Evolutionary conservation across 805 yeast species (phyloP), one percentile per base, ranked within the genome.

Genomic region (Saccharomycopsis guyanensis): DNA sequence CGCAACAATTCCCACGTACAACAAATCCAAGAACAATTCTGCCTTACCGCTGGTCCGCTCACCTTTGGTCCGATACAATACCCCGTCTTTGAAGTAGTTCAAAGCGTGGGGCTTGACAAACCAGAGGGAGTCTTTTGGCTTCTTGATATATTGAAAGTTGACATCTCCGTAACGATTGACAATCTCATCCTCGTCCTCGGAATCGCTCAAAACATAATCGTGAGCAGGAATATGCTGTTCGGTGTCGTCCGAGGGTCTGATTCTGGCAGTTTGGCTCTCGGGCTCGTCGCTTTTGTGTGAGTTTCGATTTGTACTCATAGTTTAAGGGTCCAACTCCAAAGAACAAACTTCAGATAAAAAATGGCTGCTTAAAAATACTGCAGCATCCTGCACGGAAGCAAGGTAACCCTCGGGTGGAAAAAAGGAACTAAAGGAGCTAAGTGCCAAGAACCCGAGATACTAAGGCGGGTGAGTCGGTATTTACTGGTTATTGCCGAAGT

Each of bases 1-100:
- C 19, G 82, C 75, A 24, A 76, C 75, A 40, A 80, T 73, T 2
- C 82, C 85, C 51, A 79, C 85, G 55, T 78, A 79, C 50, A 78
- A 61, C 60, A 80, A 66, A 59, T 80, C 86, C 42, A 79, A 59
- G 53, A 80, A 80, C 59, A 80, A 66, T 56, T 80, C 85, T 13
- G 74, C 66, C 42, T 69, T 69, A 1, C 70, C 68, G 12, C 78
- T 68, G 0, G 74, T 62, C 25, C 84, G 59, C 56, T 79, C 84
- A 12, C 70, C 71, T 51, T 65, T 69, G 2, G 84, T 78, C 15
- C 84, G 61, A 56, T 66, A 76, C 20, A 80, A 60, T 3, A 66
- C 68, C 0, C 82, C 82, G 44, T 77, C 70, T 50, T 75, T 67
- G 63, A 78, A 79, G 57, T 74, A 78, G 54, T 80, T 78, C 52